phyloP scores from a whole-genome alignment of 1,284 basidiomycete genomes.

The Apiotrichum siamense region DNA sequence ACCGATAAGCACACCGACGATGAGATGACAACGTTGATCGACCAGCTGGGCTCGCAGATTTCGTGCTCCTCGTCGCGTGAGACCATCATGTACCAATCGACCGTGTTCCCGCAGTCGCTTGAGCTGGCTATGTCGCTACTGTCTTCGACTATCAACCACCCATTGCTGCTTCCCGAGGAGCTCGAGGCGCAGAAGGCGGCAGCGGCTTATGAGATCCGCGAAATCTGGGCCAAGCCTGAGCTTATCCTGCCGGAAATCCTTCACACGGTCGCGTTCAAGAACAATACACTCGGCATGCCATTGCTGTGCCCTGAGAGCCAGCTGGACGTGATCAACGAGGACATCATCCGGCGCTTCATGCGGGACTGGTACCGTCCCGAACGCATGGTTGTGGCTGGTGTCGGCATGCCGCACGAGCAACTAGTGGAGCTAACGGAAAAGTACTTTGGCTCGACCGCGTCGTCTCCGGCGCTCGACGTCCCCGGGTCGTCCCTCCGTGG shows the following conservation, averaged over 20 bases:
- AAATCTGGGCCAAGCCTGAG: conserved; percentile 83
- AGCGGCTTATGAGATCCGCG: conserved; percentile 86
- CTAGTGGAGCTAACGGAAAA: conserved; percentile 78
- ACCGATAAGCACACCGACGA: conserved; percentile 53
- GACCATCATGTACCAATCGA: conserved; percentile 97
- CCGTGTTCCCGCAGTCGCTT: conserved; percentile 80
- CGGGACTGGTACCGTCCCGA: conserved; percentile 85
- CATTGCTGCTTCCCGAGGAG: conserved; percentile 71
- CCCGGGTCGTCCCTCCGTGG: conserved; percentile 22
- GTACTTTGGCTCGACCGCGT: conserved; percentile 65
- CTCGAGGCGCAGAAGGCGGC: conserved; percentile 78
- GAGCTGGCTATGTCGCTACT: conserved; percentile 79
- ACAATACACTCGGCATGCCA: conserved; percentile 78
- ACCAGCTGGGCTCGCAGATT: conserved; percentile 85
- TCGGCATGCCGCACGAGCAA: conserved; percentile 83
- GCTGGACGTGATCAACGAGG: conserved; percentile 63
- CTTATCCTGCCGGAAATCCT: conserved; percentile 91
- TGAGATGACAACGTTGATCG: conserved; percentile 76
- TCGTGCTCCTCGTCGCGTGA: conserved; percentile 87
- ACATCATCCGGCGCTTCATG: conserved; percentile 63
- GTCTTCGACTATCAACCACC: conserved; percentile 80
- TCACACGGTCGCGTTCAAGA: conserved; percentile 76
- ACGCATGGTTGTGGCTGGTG: conserved; percentile 87
- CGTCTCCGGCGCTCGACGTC: conserved; percentile 23
- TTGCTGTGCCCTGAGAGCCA: conserved; percentile 81